These are phyloP conservation scores for Monosporozyma unispora DNA, from an alignment of 805 yeast species.

Conservation along the genomic window DNA sequence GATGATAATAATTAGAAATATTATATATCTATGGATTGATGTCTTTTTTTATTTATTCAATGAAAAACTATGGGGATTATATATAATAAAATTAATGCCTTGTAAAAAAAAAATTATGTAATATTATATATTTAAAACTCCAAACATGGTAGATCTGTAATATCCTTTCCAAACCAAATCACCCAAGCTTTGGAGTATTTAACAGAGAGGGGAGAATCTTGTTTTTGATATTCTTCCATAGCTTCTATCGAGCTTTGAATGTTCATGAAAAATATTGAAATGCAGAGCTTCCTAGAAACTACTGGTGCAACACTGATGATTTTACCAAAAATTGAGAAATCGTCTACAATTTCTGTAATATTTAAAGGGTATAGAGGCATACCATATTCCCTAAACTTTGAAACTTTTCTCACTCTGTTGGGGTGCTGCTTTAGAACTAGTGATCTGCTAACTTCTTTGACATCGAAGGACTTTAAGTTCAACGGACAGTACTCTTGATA, in stretches of 20 bases:
- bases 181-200: constrained; percentile 51
- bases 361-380: constrained; percentile 39
- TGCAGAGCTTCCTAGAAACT: constrained; percentile 54
- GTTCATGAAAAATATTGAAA: constrained; percentile 52
- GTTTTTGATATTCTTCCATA: constrained; percentile 37
- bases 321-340: constrained; percentile 49
- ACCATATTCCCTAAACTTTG: constrained; percentile 3
- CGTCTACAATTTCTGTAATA: constrained; percentile 36
- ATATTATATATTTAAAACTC: not conserved
- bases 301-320: constrained; percentile 56
- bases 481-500: constrained; percentile 18
- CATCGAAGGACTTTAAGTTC: not conserved
- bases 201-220: constrained; percentile 29
- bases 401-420: not conserved
- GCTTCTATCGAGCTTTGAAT: constrained; percentile 52
- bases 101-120: not conserved
- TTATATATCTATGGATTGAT: no score
- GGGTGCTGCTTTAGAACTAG: constrained; percentile 38
- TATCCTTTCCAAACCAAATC: constrained; percentile 59
- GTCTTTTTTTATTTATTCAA: not conserved
- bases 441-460: constrained; percentile 18
- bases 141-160: constrained; percentile 42
- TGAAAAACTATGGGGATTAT: not conserved
- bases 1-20: constrained; percentile 32
- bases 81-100: not conserved